These are phyloP conservation scores for Ophiognomonia clavigignenti-juglandacearum DNA, from an alignment of 2,329 filamentous ascomycete species.

Conservation along the genomic window DNA sequence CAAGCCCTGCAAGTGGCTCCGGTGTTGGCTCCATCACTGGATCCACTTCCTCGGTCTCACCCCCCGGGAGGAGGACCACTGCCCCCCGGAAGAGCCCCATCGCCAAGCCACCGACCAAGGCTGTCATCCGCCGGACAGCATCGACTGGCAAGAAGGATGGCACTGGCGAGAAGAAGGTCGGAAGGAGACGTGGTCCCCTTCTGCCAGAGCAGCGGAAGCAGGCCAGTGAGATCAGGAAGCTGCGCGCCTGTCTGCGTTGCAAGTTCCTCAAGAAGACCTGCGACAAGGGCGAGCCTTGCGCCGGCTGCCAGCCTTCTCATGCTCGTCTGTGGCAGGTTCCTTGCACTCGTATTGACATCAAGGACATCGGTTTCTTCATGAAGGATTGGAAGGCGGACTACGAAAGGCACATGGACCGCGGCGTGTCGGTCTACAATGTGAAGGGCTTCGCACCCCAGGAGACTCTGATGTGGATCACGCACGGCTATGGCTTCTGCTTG, in stretches of 20 bases:
- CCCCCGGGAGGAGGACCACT: conserved; percentile 63
- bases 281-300: conserved; percentile 94
- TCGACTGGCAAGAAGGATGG: conserved; percentile 75
- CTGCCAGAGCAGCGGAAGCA: conserved; percentile 93
- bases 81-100: conserved; percentile 71
- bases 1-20: conserved; percentile 56
- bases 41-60: conserved; percentile 55
- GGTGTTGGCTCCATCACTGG: conserved; percentile 51
- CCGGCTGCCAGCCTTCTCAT: conserved; percentile 91
- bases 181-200: conserved; percentile 82
- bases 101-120: conserved; percentile 70
- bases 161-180: conserved; percentile 82
- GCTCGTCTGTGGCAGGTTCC: conserved; percentile 95
- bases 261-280: conserved; percentile 99
- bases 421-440: conserved; percentile 90
- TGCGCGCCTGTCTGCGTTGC: conserved; percentile 89
- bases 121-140: conserved; percentile 69
- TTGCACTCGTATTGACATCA: conserved; percentile 97
- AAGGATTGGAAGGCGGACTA: conserved; percentile 99
- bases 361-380: conserved; percentile 98
- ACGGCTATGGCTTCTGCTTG: conserved; percentile 90
- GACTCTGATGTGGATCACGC: conserved; percentile 82
- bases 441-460: conserved; percentile 72
- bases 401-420: conserved; percentile 80
- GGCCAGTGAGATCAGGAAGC: conserved; percentile 92